A percentile compares a stretch with the other conserved stretches of the same genome.
Evolutionary conservation across 1,284 basidiomycete species (phyloP).

Genomic region (Ustilago curta): DNA sequence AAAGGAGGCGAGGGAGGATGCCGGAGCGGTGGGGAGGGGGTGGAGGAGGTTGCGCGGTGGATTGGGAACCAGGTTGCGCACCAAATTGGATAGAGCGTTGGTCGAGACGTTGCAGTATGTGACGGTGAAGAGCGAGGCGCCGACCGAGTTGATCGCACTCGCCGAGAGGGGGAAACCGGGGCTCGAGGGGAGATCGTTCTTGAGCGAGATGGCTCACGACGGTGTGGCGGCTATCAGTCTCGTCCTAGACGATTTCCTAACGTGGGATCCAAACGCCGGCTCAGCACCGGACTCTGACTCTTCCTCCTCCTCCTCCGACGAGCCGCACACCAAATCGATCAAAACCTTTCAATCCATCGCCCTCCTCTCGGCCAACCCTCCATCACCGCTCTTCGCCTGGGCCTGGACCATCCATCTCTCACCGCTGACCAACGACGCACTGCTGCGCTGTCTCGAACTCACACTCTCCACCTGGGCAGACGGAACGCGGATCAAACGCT

Average conservation of each 20-base stretch:
- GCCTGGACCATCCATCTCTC: constrained; percentile 13
- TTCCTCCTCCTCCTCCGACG: background rate
- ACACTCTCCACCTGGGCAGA: constrained; percentile 26
- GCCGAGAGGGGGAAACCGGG: constrained; percentile 19
- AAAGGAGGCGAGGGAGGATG: background rate
- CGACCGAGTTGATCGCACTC: constrained; percentile 10
- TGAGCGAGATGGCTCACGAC: constrained; percentile 4
- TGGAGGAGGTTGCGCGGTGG: background rate
- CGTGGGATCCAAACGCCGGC: background rate
- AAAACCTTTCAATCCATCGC: background rate
- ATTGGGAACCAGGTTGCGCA: constrained; percentile 1
- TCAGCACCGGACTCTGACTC: constrained; percentile 9
- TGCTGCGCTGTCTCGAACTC: constrained; percentile 9
- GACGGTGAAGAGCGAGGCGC: background rate
- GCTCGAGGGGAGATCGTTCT: constrained; percentile 20
- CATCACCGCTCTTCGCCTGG: constrained; percentile 31
- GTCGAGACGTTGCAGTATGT: constrained; percentile 22
- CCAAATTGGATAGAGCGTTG: constrained; percentile 11
- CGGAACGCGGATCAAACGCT: constrained; percentile 7
- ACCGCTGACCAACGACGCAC: background rate
- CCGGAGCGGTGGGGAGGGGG: background rate
- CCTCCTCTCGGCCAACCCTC: constrained; percentile 5
- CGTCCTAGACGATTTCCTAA: constrained; percentile 6
- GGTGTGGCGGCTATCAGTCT: constrained; percentile 15
- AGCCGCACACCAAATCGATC: background rate